phyloP scores from a whole-genome alignment of 768 basidiomycete species.

The Mycena alexandri region DNA sequence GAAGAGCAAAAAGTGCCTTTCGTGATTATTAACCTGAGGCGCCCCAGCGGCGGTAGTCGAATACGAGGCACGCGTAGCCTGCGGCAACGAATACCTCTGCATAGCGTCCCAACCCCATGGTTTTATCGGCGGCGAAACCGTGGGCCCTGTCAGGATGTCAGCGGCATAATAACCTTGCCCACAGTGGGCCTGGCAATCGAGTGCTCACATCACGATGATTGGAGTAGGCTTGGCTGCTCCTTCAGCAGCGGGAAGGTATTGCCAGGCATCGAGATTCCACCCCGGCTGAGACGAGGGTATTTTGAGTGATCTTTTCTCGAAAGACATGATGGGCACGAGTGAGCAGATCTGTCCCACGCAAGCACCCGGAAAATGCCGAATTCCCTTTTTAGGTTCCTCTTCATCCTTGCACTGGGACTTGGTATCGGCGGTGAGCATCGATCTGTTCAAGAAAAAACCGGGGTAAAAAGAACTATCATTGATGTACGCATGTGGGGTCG shows the following conservation, averaged over 20 bases:
- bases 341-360: not conserved
- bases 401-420: too few relatives aligned
- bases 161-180: not conserved
- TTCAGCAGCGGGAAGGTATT: slow-evolving; percentile 43
- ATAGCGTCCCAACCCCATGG: slow-evolving; percentile 42
- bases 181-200: too few relatives aligned
- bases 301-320: slow-evolving; percentile 43
- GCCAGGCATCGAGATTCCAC: slow-evolving; percentile 53
- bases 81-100: slow-evolving; percentile 44
- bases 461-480: too few relatives aligned
- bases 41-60: slow-evolving; percentile 53
- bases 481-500: too few relatives aligned
- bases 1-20: not conserved
- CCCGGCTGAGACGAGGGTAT: slow-evolving; percentile 47
- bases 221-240: slow-evolving; percentile 33
- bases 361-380: too few relatives aligned
- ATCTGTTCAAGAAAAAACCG: too few relatives aligned
- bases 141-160: slow-evolving; percentile 41
- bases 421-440: too few relatives aligned
- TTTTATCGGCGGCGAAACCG: slow-evolving; percentile 45
- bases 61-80: slow-evolving; percentile 49
- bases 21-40: slow-evolving; percentile 42
- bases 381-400: too few relatives aligned
- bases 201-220: slow-evolving; percentile 48
- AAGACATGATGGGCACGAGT: slow-evolving; percentile 23